Percentiles rank a stretch among this genome's conserved stretches.
Evolutionary conservation across 2,329 filamentous ascomycete genomes (phyloP).

Genomic region (Arthrobotrys conoides): DNA sequence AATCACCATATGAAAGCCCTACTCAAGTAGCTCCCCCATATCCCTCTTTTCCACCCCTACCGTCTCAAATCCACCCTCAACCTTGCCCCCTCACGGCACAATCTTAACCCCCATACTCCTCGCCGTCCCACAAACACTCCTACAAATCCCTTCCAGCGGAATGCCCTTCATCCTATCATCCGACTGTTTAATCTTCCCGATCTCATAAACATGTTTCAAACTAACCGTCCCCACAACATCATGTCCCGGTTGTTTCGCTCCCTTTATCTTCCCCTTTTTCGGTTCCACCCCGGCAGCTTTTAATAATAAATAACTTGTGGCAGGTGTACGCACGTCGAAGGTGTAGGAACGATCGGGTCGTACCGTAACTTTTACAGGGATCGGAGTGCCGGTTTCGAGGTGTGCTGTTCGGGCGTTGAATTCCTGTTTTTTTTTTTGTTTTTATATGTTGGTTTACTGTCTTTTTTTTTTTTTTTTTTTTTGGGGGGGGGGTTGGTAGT

Average conservation of each 20-base stretch:
- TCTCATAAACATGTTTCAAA: slow-evolving; percentile 97
- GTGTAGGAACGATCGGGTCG: slow-evolving; percentile 92
- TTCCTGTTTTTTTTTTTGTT: slow-evolving; percentile 74
- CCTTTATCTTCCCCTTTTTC: slow-evolving; percentile 82
- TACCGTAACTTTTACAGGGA: slow-evolving; percentile 91
- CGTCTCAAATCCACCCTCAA: no score
- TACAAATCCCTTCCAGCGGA: slow-evolving; percentile 79
- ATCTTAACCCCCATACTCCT: slow-evolving; percentile 82
- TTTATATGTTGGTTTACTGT: background rate
- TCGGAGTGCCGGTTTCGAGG: slow-evolving; percentile 84
- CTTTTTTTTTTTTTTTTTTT: background rate
- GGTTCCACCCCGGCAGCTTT: slow-evolving; percentile 81
- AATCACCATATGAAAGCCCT: no score
- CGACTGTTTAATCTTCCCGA: slow-evolving; percentile 89
- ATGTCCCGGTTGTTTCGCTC: slow-evolving; percentile 80
- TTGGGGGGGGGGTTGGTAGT: background rate
- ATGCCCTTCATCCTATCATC: slow-evolving; percentile 81
- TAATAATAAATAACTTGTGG: slow-evolving; percentile 90
- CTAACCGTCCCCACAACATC: slow-evolving; percentile 82
- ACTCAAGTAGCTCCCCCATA: no score
- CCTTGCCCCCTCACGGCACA: slow-evolving; percentile 70
- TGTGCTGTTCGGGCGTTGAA: slow-evolving; percentile 96
- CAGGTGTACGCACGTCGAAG: slow-evolving; percentile 93
- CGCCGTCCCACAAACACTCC: slow-evolving; percentile 80
- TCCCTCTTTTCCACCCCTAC: no score